These are phyloP conservation scores for Cercophora samala DNA, from an alignment of 495 filamentous ascomycete genomes.

Conservation along the genomic window DNA sequence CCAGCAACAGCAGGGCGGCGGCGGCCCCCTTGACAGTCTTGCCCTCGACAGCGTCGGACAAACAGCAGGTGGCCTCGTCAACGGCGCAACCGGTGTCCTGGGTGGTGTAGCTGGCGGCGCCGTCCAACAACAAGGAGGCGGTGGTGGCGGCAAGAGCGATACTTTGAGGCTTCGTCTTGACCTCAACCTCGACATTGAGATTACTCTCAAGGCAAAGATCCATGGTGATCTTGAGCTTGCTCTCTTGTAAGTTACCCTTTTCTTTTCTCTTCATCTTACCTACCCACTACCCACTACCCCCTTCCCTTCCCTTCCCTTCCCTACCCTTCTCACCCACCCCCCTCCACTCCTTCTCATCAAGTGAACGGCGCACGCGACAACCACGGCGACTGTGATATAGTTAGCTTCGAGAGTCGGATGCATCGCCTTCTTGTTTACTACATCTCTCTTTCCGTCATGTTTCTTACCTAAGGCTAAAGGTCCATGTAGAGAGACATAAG, in stretches of 20 bases:
- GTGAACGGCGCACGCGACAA: constrained; percentile 1
- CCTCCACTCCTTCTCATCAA: constrained; percentile 1
- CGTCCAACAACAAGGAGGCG: constrained; percentile 44
- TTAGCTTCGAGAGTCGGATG: constrained; percentile 20
- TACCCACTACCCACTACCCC: constrained; percentile 10
- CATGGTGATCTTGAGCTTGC: constrained; percentile 84
- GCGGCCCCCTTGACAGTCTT: constrained; percentile 56
- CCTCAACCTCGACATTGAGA: constrained; percentile 83
- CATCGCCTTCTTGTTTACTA: constrained; percentile 10
- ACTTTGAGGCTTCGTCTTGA: constrained; percentile 75
- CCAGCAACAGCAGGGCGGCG: constrained; percentile 43
- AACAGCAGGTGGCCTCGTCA: constrained; percentile 60
- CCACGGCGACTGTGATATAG: background rate
- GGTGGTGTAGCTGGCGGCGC: constrained; percentile 56
- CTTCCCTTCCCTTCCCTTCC: background rate
- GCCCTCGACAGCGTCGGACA: constrained; percentile 60
- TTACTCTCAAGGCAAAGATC: constrained; percentile 89
- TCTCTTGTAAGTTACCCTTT: constrained; percentile 58
- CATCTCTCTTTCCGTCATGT: constrained; percentile 18
- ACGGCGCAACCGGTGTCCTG: constrained; percentile 53
- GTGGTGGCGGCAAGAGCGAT: constrained; percentile 54
- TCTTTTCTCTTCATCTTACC: constrained; percentile 15
- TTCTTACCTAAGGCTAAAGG: constrained; percentile 35
- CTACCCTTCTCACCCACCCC: background rate
- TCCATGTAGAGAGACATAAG: constrained; percentile 41